Percentiles rank a stretch among this genome's conserved stretches.
Evolutionary conservation across 2,329 filamentous ascomycete genomes (phyloP).

Genomic region (Aspergillus proliferans): DNA sequence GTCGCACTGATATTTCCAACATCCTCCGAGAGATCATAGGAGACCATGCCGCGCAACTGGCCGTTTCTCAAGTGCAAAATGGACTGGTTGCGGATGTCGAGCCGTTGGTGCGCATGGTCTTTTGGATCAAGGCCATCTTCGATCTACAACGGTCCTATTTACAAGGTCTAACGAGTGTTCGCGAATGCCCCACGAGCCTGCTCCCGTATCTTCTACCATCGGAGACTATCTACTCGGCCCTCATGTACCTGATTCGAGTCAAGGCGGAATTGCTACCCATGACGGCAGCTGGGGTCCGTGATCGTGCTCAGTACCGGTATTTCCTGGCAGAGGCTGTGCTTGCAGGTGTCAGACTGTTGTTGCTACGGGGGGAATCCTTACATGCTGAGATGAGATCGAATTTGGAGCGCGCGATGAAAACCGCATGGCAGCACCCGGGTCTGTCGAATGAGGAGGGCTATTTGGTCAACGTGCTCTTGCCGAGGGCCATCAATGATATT

Average conservation of each 20-base stretch:
- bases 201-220: constrained; percentile 24
- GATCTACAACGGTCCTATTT: constrained; percentile 31
- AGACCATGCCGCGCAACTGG: constrained; percentile 25
- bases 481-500: constrained; percentile 23
- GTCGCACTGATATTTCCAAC: constrained; percentile 27
- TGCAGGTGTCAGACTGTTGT: constrained; percentile 28
- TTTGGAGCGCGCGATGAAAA: constrained; percentile 25
- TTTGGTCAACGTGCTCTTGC: constrained; percentile 26
- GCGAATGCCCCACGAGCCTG: constrained; percentile 25
- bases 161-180: constrained; percentile 19
- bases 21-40: constrained; percentile 32
- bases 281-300: constrained; percentile 17
- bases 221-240: constrained; percentile 26
- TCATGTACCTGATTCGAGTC: constrained; percentile 30
- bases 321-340: constrained; percentile 22
- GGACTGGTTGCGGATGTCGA: constrained; percentile 17
- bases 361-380: constrained; percentile 24
- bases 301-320: constrained; percentile 12
- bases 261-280: constrained; percentile 26
- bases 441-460: constrained; percentile 26
- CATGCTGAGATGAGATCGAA: constrained; percentile 20
- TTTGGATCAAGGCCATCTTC: constrained; percentile 33
- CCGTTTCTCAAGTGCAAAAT: constrained; percentile 17
- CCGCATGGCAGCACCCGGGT: constrained; percentile 28
- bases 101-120: constrained; percentile 21